phyloP scores from a whole-genome alignment of 192 early-diverging fungal species.

The Chytriomyces sp. region DNA sequence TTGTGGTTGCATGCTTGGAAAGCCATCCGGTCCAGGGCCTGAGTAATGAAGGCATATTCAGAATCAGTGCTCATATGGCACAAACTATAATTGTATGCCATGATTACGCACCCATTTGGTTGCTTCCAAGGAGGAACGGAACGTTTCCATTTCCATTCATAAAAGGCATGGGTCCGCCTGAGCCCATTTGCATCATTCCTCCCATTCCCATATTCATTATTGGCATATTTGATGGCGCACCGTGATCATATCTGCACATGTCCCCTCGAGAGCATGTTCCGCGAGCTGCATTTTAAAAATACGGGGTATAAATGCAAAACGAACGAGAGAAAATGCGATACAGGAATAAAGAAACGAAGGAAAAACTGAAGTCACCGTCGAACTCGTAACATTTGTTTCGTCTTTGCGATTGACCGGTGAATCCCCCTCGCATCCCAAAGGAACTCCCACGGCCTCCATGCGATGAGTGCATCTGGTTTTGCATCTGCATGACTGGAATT shows the following conservation, averaged over 20 bases:
- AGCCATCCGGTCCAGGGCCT: too few relatives aligned
- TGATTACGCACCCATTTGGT: too few relatives aligned
- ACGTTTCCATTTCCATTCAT: too few relatives aligned
- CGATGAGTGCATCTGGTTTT: background rate
- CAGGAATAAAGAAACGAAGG: background rate
- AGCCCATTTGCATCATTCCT: background rate
- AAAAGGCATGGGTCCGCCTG: background rate
- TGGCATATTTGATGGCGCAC: conserved; percentile 63
- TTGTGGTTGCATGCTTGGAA: background rate
- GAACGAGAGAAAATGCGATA: background rate
- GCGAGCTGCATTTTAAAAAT: conserved; percentile 60
- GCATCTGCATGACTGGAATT: conserved; percentile 30
- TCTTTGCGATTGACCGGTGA: too few relatives aligned
- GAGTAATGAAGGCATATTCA: too few relatives aligned
- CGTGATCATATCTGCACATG: conserved; percentile 79
- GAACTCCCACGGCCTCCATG: too few relatives aligned
- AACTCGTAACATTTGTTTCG: conserved; percentile 68
- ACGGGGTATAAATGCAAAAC: background rate
- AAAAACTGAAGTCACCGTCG: conserved; percentile 59
- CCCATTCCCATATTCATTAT: conserved; percentile 28
- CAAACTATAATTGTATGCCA: too few relatives aligned
- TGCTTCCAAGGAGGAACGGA: too few relatives aligned
- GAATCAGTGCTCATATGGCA: too few relatives aligned
- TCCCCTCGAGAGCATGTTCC: conserved; percentile 84
- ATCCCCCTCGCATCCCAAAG: too few relatives aligned